Percentiles rank a stretch among this genome's conserved stretches.
These are phyloP conservation scores for Lumnitzera littorea DNA, from an alignment of 345 rosid genomes.

Conservation along the genomic window DNA sequence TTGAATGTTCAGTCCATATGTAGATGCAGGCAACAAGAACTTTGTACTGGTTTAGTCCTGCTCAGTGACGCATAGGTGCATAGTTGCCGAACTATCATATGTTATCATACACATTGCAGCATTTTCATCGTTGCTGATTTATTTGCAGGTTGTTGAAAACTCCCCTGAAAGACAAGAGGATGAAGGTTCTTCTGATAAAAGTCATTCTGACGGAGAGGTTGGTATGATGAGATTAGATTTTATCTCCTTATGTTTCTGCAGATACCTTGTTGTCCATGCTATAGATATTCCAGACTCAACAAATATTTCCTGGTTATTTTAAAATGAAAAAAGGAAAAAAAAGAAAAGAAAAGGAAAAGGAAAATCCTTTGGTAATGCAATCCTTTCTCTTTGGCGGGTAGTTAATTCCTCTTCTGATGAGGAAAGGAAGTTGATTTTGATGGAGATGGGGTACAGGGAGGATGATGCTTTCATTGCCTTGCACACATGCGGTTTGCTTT, in stretches of 20 bases:
- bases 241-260: too few species aligned
- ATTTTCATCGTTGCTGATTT: not conserved
- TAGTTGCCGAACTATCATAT: too few species aligned
- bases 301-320: too few species aligned
- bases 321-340: too few species aligned
- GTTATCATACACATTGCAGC: not conserved
- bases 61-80: too few species aligned
- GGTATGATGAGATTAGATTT: not conserved
- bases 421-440: slow-evolving; percentile 28
- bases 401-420: slow-evolving; percentile 27
- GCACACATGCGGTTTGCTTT: slow-evolving; percentile 73
- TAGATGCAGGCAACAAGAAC: too few species aligned
- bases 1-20: too few species aligned
- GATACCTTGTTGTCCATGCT: too few species aligned
- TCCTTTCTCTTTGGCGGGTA: slow-evolving; percentile 25
- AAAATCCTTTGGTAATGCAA: slow-evolving; percentile 3
- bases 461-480: slow-evolving; percentile 64
- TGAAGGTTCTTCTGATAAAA: slow-evolving; percentile 35
- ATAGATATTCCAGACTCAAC: too few species aligned
- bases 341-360: too few species aligned
- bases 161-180: slow-evolving; percentile 36
- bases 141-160: slow-evolving; percentile 32
- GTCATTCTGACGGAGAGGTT: slow-evolving; percentile 57
- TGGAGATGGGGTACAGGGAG: slow-evolving; percentile 61
- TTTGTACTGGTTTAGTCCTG: too few species aligned